Evolutionary conservation across 75 land plant genomes (phyloP).

Genomic region (Sequoia sempervirens): DNA sequence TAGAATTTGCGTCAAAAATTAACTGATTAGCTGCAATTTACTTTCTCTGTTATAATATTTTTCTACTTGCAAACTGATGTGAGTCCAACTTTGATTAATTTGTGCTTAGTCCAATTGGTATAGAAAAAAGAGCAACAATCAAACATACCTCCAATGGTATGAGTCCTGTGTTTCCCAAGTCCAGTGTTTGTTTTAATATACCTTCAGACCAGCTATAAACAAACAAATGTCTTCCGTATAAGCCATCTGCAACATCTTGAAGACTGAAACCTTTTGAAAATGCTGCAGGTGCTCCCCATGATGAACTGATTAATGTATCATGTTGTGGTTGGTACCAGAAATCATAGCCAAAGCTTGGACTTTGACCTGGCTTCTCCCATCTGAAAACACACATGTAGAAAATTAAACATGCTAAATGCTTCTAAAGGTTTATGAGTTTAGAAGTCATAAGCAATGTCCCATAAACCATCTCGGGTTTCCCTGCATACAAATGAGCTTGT

Average conservation of each 20-base stretch:
- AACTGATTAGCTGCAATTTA: not conserved
- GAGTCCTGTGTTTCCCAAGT: conserved; percentile 34
- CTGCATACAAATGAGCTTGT: not conserved
- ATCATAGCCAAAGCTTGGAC: conserved; percentile 41
- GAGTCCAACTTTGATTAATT: not conserved
- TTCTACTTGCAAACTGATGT: not conserved
- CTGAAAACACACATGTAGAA: conserved; percentile 10
- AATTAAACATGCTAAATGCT: not conserved
- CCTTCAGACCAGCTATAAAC: conserved; percentile 41
- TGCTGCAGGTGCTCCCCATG: conserved; percentile 42
- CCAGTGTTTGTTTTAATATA: conserved; percentile 35
- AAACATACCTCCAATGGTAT: conserved; percentile 38
- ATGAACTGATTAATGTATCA: conserved; percentile 44
- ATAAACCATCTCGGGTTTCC: not conserved
- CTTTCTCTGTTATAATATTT: not conserved
- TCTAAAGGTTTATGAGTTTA: not conserved
- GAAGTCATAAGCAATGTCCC: not conserved
- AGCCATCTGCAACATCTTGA: conserved; percentile 28
- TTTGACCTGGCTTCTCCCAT: conserved; percentile 44
- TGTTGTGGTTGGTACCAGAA: conserved; percentile 51
- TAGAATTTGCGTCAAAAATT: not conserved
- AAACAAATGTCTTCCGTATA: conserved; percentile 44
- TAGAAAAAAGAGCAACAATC: not conserved
- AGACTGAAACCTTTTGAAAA: conserved; percentile 44
- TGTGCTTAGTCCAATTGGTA: not conserved